phyloP scores from a whole-genome alignment of 106 monocot species.

The Dactylorhiza incarnata region DNA sequence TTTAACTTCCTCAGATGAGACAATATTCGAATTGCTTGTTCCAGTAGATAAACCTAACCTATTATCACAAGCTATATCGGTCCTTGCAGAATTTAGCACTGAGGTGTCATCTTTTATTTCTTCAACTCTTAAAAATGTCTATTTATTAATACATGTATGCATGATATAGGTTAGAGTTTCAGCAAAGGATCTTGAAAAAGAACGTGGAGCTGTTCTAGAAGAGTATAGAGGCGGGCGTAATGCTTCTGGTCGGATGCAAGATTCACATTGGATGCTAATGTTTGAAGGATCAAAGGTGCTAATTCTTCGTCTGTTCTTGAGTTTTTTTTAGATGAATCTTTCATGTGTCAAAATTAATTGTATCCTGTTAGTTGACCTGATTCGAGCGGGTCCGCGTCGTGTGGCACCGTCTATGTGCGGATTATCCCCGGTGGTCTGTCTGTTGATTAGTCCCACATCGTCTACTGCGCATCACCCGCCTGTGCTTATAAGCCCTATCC shows the following conservation, averaged over 20 bases:
- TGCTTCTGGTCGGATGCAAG: constrained; percentile 97
- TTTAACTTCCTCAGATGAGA: constrained; percentile 92
- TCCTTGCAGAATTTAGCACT: constrained; percentile 96
- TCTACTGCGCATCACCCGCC: no score
- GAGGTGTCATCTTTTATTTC: constrained; percentile 40
- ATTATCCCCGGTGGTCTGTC: no score
- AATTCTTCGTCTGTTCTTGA: neutral
- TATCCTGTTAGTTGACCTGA: no score
- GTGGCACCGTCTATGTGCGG: no score
- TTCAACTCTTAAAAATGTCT: neutral
- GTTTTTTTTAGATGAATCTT: neutral
- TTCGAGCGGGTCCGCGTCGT: no score
- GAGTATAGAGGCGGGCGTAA: constrained; percentile 94
- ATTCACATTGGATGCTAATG: constrained; percentile 87
- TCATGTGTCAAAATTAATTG: neutral
- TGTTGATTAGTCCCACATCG: no score
- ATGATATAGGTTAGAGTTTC: constrained; percentile 73
- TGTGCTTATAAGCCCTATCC: no score
- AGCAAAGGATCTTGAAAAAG: constrained; percentile 79
- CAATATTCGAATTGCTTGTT: constrained; percentile 95
- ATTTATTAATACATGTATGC: constrained; percentile 1
- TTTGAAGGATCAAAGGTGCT: constrained; percentile 98
- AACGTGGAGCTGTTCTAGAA: constrained; percentile 94
- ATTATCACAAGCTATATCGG: constrained; percentile 83
- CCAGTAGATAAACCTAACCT: constrained; percentile 92